Percentiles rank a stretch among this genome's conserved stretches.
Conservation (phyloP, 345 rosid genomes). For the Cardamine resedifolia region DNA sequence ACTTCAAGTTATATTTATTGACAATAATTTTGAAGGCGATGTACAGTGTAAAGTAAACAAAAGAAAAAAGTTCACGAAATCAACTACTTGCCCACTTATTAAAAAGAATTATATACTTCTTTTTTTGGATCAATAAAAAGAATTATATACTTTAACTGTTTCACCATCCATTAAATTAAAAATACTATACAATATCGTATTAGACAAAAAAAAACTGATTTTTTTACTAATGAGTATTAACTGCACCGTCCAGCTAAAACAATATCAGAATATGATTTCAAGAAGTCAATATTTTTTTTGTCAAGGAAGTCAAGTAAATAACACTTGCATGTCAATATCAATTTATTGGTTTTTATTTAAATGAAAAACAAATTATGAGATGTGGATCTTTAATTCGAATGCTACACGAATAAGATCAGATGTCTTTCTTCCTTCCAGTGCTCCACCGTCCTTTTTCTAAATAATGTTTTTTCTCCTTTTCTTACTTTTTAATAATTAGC, state of each 20-base stretch:
- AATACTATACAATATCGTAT: not conserved
- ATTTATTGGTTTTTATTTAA: not conserved
- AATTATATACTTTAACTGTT: too few relatives aligned
- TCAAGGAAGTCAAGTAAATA: not conserved
- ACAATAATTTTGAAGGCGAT: too few relatives aligned
- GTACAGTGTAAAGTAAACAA: too few relatives aligned
- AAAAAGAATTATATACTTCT: too few relatives aligned
- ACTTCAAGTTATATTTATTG: too few relatives aligned
- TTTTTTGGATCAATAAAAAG: too few relatives aligned
- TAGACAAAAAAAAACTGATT: not conserved
- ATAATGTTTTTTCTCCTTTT: too few relatives aligned
- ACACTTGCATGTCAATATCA: conserved; percentile 2
- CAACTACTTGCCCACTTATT: too few relatives aligned
- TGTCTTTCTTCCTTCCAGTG: not conserved
- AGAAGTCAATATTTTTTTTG: not conserved
- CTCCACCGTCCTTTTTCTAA: conserved; percentile 20
- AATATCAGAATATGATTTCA: not conserved
- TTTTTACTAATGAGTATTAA: not conserved
- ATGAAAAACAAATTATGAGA: not conserved
- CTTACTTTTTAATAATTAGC: not conserved
- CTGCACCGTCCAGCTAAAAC: conserved; percentile 25
- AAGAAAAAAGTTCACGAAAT: too few relatives aligned
- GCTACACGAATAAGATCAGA: conserved; percentile 14
- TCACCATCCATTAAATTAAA: too few relatives aligned
- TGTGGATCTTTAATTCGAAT: not conserved